Evolutionary conservation across 495 filamentous ascomycete genomes (phyloP), one percentile per base, ranked within the genome.

Genomic region (Penicillium turbatum): DNA sequence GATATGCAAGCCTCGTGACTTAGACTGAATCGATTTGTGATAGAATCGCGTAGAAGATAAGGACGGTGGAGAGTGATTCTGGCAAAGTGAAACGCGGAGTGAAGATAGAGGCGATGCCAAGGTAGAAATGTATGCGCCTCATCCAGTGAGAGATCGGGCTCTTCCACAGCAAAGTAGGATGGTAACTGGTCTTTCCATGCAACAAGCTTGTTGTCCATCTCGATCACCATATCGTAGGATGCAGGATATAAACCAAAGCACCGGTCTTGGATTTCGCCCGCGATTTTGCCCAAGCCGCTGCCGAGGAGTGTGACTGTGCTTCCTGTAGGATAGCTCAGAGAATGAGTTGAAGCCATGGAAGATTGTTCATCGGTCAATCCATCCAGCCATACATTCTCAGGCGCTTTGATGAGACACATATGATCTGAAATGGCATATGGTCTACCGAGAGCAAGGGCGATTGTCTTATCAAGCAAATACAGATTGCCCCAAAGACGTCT

Each of bases 401-500:
- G 55, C 17, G 55, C 43, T 29, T 57, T 47, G 19, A 57, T 53
- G 15, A 57, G 49, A 44, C 55, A 57, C 55, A 57, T 57, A 30
- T 57, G 55, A 29, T 57, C 55, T 12, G 55, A 57, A 30, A 57
- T 57, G 1, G 55, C 55, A 29, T 57, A 57, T 32, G 55, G 55
- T 24, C 55, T 57, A 21, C 55, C 55, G 17, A 57, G 55, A 12
- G 55, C 55, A 27, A 57, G 55, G 5, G 55, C 55, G 44, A 57
- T 57, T 7, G 55, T 44, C 32, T 57, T 57, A 32, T 57, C 55
- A 16, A 57, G 44, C 49, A 57, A 35, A 38, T 57, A 57, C 9
- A 57, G 37, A 31, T 53, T 57, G 26, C 55, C 35, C 55, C 55
- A 57, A 16, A 57, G 49, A 7, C 55, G 29, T 39, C 55, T 32